Evolutionary conservation across 2,329 filamentous ascomycete species (phyloP).

Genomic region (Scedosporium boydii): DNA sequence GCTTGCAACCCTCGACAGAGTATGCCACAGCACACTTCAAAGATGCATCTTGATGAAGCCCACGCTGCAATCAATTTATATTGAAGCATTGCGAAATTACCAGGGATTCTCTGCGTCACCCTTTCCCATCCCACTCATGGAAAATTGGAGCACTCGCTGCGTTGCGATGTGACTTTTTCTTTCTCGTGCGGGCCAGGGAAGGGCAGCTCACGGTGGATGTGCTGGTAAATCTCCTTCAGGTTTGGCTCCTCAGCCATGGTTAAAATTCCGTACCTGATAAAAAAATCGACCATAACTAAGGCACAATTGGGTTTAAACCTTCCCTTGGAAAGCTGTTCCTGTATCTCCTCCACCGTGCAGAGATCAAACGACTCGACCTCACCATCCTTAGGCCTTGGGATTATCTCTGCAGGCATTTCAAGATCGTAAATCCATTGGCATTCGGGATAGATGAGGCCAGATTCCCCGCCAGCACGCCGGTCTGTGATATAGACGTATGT

Average conservation of each 20-base stretch:
- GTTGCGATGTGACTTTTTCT: slow-evolving; percentile 16
- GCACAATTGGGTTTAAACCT: slow-evolving; percentile 93
- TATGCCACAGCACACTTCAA: too few relatives aligned
- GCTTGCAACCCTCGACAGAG: too few relatives aligned
- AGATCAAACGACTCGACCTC: slow-evolving; percentile 83
- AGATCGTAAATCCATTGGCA: slow-evolving; percentile 88
- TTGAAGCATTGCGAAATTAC: neutral
- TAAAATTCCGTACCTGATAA: slow-evolving; percentile 74
- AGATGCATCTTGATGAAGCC: neutral
- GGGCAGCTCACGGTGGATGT: slow-evolving; percentile 69
- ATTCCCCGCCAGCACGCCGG: slow-evolving; percentile 67
- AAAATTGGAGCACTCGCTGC: neutral
- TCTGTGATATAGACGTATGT: slow-evolving; percentile 81
- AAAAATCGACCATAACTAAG: slow-evolving; percentile 77
- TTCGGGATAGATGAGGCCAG: slow-evolving; percentile 77
- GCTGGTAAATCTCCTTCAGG: slow-evolving; percentile 63
- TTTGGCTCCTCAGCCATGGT: slow-evolving; percentile 70
- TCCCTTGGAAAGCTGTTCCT: slow-evolving; percentile 56
- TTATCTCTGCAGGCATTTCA: slow-evolving; percentile 57
- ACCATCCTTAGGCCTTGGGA: slow-evolving; percentile 70
- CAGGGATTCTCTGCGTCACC: neutral
- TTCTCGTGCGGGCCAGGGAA: slow-evolving; percentile 60
- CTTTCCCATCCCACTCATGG: neutral
- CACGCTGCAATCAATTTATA: neutral
- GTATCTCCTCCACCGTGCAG: slow-evolving; percentile 67